Evolutionary conservation across 2,329 filamentous ascomycete species (phyloP).

Genomic region (Claviceps pusilla): DNA sequence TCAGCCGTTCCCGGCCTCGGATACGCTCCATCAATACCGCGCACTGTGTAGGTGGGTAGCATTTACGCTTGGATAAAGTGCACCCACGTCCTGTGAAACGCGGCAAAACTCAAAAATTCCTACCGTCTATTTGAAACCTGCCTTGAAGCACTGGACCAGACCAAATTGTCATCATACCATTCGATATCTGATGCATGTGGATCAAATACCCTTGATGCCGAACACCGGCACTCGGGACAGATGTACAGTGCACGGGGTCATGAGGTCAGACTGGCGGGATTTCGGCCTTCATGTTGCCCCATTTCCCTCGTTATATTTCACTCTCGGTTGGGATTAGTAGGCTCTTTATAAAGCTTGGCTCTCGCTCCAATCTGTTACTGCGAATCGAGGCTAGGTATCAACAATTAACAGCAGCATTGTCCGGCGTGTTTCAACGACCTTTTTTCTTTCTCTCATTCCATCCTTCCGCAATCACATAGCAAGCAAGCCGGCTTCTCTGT

Average conservation of each 20-base stretch:
- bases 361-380: not conserved
- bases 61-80: not conserved
- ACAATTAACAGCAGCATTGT: not conserved
- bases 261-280: not conserved
- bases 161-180: not conserved
- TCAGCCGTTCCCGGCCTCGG: conserved; percentile 9
- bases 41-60: not conserved
- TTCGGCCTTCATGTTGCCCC: not conserved
- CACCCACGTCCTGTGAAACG: not conserved
- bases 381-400: not conserved
- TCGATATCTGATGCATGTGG: not conserved
- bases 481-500: not conserved
- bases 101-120: not conserved
- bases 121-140: not conserved
- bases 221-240: not conserved
- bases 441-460: not conserved
- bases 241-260: not conserved
- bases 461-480: not conserved
- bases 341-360: not conserved
- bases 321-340: not conserved
- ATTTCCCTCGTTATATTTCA: not conserved
- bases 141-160: not conserved
- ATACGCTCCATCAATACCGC: not conserved
- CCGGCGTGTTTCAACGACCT: not conserved
- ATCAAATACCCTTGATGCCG: not conserved